These are phyloP conservation scores for Paraphoma sp. DNA, from an alignment of 2,329 filamentous ascomycete genomes.

Conservation along the genomic window DNA sequence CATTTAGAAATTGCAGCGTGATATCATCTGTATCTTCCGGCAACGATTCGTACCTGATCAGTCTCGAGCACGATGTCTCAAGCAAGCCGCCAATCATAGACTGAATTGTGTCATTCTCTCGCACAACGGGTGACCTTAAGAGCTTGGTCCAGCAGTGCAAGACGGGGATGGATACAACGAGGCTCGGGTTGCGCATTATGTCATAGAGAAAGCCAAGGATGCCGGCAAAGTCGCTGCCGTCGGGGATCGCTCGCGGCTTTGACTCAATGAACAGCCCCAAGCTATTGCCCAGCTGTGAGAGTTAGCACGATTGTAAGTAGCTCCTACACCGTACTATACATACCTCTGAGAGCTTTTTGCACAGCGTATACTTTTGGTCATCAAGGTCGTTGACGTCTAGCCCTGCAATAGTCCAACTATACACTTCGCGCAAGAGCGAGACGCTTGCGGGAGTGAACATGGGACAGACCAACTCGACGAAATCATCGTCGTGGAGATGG, in stretches of 20 bases:
- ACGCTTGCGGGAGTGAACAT: slow-evolving; percentile 79
- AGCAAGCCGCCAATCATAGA: slow-evolving; percentile 76
- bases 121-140: slow-evolving; percentile 73
- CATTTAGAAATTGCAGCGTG: slow-evolving; percentile 80
- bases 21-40: slow-evolving; percentile 82
- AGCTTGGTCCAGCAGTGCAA: slow-evolving; percentile 89
- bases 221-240: slow-evolving; percentile 70
- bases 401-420: slow-evolving; percentile 80
- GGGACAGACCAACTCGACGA: slow-evolving; percentile 76
- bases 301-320: slow-evolving; percentile 1
- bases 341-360: slow-evolving; percentile 94
- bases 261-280: slow-evolving; percentile 84
- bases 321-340: slow-evolving; percentile 12
- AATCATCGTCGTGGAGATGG: slow-evolving; percentile 78
- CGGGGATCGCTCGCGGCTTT: slow-evolving; percentile 72
- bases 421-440: slow-evolving; percentile 73
- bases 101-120: slow-evolving; percentile 66
- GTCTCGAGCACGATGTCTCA: slow-evolving; percentile 80
- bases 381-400: slow-evolving; percentile 83
- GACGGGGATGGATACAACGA: slow-evolving; percentile 91
- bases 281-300: slow-evolving; percentile 76
- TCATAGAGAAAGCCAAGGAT: slow-evolving; percentile 81
- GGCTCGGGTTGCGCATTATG: slow-evolving; percentile 82
- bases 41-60: slow-evolving; percentile 86
- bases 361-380: slow-evolving; percentile 88